Conservation (phyloP, 139 green algal genomes). For the Chlorella sp. region DNA sequence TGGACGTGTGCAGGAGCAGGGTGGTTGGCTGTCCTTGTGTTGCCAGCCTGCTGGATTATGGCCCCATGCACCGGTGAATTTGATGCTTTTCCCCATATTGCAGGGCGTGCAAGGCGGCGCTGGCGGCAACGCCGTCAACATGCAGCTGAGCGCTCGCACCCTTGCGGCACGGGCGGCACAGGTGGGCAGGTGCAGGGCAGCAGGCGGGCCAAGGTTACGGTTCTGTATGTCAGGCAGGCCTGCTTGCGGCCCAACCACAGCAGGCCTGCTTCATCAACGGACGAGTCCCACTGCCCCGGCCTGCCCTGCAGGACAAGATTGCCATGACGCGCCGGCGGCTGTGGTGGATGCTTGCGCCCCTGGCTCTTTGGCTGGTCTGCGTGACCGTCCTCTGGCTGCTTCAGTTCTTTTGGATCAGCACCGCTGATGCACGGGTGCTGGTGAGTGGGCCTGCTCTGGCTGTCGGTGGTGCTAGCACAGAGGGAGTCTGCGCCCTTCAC, state of each 20-base stretch:
- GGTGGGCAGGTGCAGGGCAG: not conserved
- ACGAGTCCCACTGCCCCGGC: not conserved
- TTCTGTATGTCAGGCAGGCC: no score
- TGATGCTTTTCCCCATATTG: not conserved
- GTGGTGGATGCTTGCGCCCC: not conserved
- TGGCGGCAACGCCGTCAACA: not conserved
- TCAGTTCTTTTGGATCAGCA: not conserved
- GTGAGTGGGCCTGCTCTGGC: not conserved
- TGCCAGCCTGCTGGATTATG: no score
- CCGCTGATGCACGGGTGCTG: not conserved
- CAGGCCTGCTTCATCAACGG: not conserved
- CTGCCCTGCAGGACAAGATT: conserved; percentile 6
- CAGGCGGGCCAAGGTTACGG: not conserved
- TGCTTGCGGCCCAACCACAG: no score
- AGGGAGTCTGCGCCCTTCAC: no score
- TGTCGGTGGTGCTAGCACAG: no score
- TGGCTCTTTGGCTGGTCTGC: not conserved
- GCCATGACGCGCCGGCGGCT: not conserved
- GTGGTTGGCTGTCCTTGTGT: no score
- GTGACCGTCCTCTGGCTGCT: not conserved
- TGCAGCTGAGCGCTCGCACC: not conserved
- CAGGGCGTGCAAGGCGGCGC: not conserved
- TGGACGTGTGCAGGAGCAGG: no score
- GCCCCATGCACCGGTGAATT: not conserved
- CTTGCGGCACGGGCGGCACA: not conserved